A percentile compares a stretch with the other conserved stretches of the same genome.
phyloP scores from a whole-genome alignment of 768 basidiomycete genomes.

The Mycena floridula region DNA sequence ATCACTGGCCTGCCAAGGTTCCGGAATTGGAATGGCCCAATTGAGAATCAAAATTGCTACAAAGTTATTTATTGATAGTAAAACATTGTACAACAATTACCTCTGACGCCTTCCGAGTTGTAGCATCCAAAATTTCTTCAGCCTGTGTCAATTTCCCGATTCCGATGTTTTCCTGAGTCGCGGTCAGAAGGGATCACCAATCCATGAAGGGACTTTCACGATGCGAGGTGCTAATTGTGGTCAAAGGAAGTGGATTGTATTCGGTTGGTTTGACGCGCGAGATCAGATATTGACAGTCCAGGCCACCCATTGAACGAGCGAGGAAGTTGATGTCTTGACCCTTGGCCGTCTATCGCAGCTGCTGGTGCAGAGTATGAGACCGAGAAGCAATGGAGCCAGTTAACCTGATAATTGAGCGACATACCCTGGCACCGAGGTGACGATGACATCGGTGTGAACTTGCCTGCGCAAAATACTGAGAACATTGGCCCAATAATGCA shows the following conservation, averaged over 20 bases:
- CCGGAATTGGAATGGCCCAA: too few relatives aligned
- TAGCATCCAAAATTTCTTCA: slow-evolving; percentile 1
- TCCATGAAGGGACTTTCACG: slow-evolving; percentile 98
- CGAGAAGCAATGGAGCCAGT: slow-evolving; percentile 87
- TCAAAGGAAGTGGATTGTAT: slow-evolving; percentile 84
- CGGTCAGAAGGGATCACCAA: slow-evolving; percentile 62
- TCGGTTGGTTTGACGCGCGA: slow-evolving; percentile 75
- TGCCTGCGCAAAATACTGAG: slow-evolving; percentile 72
- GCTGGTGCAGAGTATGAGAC: slow-evolving; percentile 66
- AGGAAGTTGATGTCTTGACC: slow-evolving; percentile 88
- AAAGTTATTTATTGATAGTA: too few relatives aligned
- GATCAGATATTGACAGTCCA: slow-evolving; percentile 92
- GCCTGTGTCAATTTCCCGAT: slow-evolving; percentile 50
- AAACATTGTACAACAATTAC: too few relatives aligned
- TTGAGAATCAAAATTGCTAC: too few relatives aligned
- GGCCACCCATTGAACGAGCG: slow-evolving; percentile 96
- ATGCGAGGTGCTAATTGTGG: slow-evolving; percentile 89
- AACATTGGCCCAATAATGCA: slow-evolving; percentile 94
- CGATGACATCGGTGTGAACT: slow-evolving; percentile 91
- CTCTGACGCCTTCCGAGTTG: slow-evolving; percentile 18
- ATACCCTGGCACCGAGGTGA: slow-evolving; percentile 90
- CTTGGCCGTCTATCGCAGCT: slow-evolving; percentile 56
- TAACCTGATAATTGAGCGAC: too few relatives aligned
- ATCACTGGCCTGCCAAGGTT: too few relatives aligned
- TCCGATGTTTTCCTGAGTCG: slow-evolving; percentile 76